Base-by-base conservation (phyloP, 768 basidiomycete species). In the Paxillus involutus region DNA sequence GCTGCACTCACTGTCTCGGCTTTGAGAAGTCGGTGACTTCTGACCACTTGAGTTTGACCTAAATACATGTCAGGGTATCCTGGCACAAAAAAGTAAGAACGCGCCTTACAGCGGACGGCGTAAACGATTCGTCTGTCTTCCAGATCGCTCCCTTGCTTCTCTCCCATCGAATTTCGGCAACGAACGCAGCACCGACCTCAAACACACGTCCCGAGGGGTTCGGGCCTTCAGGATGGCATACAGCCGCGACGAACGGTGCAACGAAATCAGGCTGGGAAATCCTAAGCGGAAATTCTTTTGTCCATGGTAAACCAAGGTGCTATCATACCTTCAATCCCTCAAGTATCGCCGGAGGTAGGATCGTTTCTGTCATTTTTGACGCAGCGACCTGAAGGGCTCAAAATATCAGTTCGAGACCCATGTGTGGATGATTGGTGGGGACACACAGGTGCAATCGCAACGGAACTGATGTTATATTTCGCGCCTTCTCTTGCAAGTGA, bases 331-430 rank as follows among this genome's bases (percentile, higher is more conserved):
- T 86, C 39, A 97, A 74, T 63, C 91, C 89, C n/a, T 81, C 87
- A 51, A 98, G 82, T 82, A 97, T 85, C 52, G 98, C 96, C 17
- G 89, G 88, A 9, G 96, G 91, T 89, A 98, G 91, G 61, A 95
- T 77, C 0, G 94, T 97, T 64, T 88, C 94, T 3, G 94, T 97
- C 96, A 98, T 98, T 3, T 83, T 82, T 3, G 94, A 96, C 0
- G 95, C 96, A n/a, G 96, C 96, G 55, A 91, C 86, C 92, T 94
- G 58, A 12, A 16, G 9, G 14, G 32, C 19, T 30, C 13, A 11
- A 12, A 13, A 21, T 41, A 46, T 57, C 30, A 51, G 37, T 33
- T 39, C 17, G 35, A 3, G 30, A n/a, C 17, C 24, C 44, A 51
- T 24, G 13, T 24, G 8, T 10, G 24, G 21, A 37, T 14, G 30